phyloP scores from a whole-genome alignment of 2,329 filamentous ascomycete species.

The Colletotrichum australisinense region DNA sequence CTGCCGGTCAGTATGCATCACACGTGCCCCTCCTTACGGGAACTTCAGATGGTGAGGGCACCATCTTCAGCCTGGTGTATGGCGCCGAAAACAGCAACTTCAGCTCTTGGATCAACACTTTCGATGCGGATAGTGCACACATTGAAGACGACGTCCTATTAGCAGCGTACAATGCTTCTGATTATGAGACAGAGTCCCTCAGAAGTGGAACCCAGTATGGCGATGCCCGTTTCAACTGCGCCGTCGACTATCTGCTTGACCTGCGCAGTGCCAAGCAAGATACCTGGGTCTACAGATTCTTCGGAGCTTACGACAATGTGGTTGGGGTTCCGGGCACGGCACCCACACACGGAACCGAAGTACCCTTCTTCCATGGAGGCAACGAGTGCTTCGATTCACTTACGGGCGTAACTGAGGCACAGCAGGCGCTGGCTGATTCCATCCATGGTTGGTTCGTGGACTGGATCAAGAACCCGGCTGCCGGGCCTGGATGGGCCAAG shows the following conservation, averaged over 20 bases:
- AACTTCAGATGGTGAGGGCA: constrained; percentile 49
- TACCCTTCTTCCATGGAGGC: constrained; percentile 58
- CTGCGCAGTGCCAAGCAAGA: constrained; percentile 49
- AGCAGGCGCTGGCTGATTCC: constrained; percentile 54
- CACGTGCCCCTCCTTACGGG: constrained; percentile 50
- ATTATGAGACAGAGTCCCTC: constrained; percentile 50
- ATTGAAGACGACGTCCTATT: constrained; percentile 48
- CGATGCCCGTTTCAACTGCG: constrained; percentile 58
- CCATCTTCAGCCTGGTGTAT: constrained; percentile 50
- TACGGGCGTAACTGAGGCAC: constrained; percentile 46
- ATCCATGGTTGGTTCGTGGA: constrained; percentile 55
- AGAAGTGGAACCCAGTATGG: constrained; percentile 56
- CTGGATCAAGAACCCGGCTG: constrained; percentile 56
- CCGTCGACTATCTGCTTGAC: constrained; percentile 52
- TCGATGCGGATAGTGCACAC: constrained; percentile 52
- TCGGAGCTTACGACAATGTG: constrained; percentile 54
- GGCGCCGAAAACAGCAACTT: constrained; percentile 45
- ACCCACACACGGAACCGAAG: constrained; percentile 53
- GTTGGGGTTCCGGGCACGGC: constrained; percentile 47
- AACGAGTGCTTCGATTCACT: constrained; percentile 53
- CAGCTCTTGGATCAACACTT: constrained; percentile 45
- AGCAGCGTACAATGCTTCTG: constrained; percentile 47
- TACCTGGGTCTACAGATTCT: constrained; percentile 57
- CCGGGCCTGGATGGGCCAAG: constrained; percentile 54
- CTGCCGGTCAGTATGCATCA: constrained; percentile 43